phyloP scores from a whole-genome alignment of 2,329 filamentous ascomycete species.

The Ophioceras dolichostomum region DNA sequence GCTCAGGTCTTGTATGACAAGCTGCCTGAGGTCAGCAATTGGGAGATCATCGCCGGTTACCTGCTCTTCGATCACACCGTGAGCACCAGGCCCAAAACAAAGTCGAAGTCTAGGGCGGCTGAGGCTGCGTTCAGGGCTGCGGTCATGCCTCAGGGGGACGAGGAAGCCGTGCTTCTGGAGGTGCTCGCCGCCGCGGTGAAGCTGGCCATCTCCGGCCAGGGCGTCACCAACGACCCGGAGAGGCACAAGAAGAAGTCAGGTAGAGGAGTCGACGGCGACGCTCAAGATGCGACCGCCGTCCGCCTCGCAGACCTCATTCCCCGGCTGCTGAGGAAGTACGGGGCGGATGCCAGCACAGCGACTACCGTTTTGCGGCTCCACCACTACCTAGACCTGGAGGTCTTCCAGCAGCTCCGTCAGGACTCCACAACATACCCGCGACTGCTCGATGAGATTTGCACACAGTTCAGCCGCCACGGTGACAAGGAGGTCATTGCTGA shows the following conservation, averaged over 20 bases:
- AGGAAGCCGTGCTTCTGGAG: slow-evolving; percentile 79
- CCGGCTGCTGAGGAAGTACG: slow-evolving; percentile 81
- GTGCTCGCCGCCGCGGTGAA: slow-evolving; percentile 76
- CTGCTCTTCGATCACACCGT: slow-evolving; percentile 83
- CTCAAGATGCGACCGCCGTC: slow-evolving; percentile 67
- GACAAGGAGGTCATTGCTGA: slow-evolving; percentile 77
- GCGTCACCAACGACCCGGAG: slow-evolving; percentile 49
- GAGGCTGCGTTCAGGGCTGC: slow-evolving; percentile 56
- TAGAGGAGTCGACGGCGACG: slow-evolving; percentile 53
- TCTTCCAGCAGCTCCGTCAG: slow-evolving; percentile 81
- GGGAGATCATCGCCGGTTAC: slow-evolving; percentile 83
- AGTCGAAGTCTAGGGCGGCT: slow-evolving; percentile 19
- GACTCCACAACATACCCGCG: slow-evolving; percentile 70
- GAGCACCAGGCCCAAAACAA: slow-evolving; percentile 39
- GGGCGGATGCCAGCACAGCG: slow-evolving; percentile 76
- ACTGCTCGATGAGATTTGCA: slow-evolving; percentile 81
- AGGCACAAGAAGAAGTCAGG: slow-evolving; percentile 43
- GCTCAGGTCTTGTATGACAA: slow-evolving; percentile 77
- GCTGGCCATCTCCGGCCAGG: slow-evolving; percentile 52
- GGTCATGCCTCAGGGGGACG: slow-evolving; percentile 59
- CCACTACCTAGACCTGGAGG: slow-evolving; percentile 73
- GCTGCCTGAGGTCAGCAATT: slow-evolving; percentile 68
- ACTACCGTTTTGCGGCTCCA: slow-evolving; percentile 77
- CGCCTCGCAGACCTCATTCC: slow-evolving; percentile 72
- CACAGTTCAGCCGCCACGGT: slow-evolving; percentile 87